These are phyloP conservation scores for Lentinula sp. DNA, from an alignment of 768 basidiomycete genomes.

Conservation along the genomic window DNA sequence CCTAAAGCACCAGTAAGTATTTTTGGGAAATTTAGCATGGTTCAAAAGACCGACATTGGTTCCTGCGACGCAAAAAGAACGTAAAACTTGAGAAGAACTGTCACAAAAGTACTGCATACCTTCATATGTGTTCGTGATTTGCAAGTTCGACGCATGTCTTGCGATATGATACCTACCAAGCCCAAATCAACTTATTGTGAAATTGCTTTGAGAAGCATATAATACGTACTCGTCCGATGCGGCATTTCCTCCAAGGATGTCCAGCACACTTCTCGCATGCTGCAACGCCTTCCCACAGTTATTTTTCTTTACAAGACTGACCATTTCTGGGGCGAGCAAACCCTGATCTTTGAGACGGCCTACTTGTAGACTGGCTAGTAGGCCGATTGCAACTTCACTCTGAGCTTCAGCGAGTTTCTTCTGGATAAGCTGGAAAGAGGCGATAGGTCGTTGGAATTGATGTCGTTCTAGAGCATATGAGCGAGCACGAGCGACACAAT, in stretches of 20 bases:
- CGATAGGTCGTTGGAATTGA: conserved; percentile 86
- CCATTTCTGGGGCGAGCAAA: conserved; percentile 80
- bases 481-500: conserved; percentile 74
- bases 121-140: conserved; percentile 96
- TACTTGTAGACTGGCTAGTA: conserved; percentile 70
- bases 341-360: conserved; percentile 84
- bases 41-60: conserved; percentile 43
- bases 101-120: conserved; percentile 30
- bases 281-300: conserved; percentile 92
- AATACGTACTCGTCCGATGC: conserved; percentile 79
- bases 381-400: conserved; percentile 75
- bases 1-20: conserved; percentile 35
- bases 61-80: conserved; percentile 26
- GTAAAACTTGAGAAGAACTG: background rate
- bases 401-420: conserved; percentile 96
- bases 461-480: conserved; percentile 84
- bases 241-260: conserved; percentile 93
- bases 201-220: background rate
- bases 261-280: conserved; percentile 75
- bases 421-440: conserved; percentile 95
- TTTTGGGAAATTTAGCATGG: background rate
- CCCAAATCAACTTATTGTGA: background rate
- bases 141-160: conserved; percentile 90
- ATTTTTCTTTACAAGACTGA: conserved; percentile 92
- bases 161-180: conserved; percentile 77